phyloP scores from a whole-genome alignment of 768 basidiomycete species.

The Russula compacta region DNA sequence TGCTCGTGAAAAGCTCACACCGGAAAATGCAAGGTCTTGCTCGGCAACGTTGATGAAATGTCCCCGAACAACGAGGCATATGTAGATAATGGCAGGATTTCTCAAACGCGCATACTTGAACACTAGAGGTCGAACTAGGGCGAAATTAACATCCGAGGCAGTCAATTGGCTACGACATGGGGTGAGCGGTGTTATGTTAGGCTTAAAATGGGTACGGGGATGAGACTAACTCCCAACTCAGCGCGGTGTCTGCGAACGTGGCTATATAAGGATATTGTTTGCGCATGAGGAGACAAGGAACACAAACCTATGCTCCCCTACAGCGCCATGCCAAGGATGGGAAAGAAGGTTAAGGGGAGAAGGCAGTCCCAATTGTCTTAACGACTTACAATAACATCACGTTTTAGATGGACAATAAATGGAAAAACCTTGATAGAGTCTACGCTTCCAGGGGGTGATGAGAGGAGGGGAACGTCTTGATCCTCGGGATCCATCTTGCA shows the following conservation, averaged over 20 bases:
- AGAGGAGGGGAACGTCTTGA: conserved; percentile 30
- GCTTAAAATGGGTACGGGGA: conserved; percentile 9
- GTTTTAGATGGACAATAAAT: conserved; percentile 64
- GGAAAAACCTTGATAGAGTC: conserved; percentile 69
- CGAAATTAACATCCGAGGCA: conserved; percentile 75
- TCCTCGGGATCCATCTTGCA: conserved; percentile 32
- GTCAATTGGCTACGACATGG: conserved; percentile 53
- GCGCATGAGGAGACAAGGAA: not conserved
- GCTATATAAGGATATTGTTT: not conserved
- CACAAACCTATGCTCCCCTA: conserved; percentile 26
- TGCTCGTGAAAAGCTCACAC: conserved; percentile 61
- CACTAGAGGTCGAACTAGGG: conserved; percentile 68
- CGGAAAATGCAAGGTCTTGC: conserved; percentile 67
- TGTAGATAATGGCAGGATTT: conserved; percentile 68
- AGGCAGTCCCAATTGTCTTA: not conserved
- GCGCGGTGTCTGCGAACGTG: conserved; percentile 40
- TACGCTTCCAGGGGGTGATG: conserved; percentile 48
- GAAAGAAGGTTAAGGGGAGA: not conserved
- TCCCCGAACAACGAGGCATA: conserved; percentile 66
- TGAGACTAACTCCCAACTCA: conserved; percentile 69
- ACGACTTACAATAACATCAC: conserved; percentile 53
- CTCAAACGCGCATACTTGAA: conserved; percentile 68
- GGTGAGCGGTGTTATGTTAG: conserved; percentile 7
- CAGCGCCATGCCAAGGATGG: not conserved
- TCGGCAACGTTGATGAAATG: conserved; percentile 68